phyloP scores from a whole-genome alignment of 768 basidiomycete species.

The Suillus cothurnatus region DNA sequence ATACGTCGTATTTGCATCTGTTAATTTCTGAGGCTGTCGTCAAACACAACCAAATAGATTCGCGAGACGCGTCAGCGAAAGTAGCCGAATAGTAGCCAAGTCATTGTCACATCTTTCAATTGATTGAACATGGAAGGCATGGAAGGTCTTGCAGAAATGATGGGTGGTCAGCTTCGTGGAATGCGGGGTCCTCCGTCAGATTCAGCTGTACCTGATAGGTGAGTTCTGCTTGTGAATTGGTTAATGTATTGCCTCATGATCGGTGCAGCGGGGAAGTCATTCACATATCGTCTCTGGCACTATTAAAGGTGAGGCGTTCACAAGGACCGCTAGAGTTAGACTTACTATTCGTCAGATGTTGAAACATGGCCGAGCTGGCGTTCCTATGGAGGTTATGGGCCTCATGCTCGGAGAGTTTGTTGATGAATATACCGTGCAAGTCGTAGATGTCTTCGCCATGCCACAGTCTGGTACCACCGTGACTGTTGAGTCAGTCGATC shows the following conservation, averaged over 20 bases:
- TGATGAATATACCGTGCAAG: slow-evolving; percentile 94
- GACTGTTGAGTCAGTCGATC: slow-evolving; percentile 96
- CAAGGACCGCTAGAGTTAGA: not conserved
- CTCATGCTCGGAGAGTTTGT: slow-evolving; percentile 98
- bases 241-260: slow-evolving; percentile 10
- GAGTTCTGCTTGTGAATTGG: slow-evolving; percentile 21
- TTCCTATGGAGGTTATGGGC: slow-evolving; percentile 99
- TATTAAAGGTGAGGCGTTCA: slow-evolving; percentile 76
- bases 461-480: slow-evolving; percentile 98
- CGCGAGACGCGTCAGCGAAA: slow-evolving; percentile 43
- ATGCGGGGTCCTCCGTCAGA: slow-evolving; percentile 48
- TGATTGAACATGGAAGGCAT: slow-evolving; percentile 37
- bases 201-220: slow-evolving; percentile 76
- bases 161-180: slow-evolving; percentile 53
- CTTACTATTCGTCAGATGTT: slow-evolving; percentile 73
- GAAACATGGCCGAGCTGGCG: slow-evolving; percentile 97
- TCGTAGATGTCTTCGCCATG: slow-evolving; percentile 98
- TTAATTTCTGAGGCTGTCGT: slow-evolving; percentile 32
- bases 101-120: not conserved
- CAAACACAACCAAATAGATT: slow-evolving; percentile 20
- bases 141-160: slow-evolving; percentile 52
- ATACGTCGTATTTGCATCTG: slow-evolving; percentile 30
- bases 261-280: slow-evolving; percentile 82
- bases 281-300: slow-evolving; percentile 95
- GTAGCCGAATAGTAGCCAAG: not conserved